Conservation (phyloP, 176 grass and related monocot genomes). For the Cenchrus americanus region DNA sequence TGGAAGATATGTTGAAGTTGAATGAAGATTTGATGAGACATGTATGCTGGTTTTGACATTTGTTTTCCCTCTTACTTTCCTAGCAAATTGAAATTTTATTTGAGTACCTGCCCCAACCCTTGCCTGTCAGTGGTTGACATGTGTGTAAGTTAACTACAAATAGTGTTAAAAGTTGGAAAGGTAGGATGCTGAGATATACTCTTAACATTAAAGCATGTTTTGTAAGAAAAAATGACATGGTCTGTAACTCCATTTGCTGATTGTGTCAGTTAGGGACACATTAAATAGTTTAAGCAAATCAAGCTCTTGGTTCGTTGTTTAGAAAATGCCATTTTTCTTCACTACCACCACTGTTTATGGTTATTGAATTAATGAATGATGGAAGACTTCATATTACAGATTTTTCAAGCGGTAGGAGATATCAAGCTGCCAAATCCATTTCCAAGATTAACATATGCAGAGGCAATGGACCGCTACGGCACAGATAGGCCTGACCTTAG, state of each 20-base stretch:
- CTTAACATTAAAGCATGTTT: not conserved
- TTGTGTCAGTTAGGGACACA: slow-evolving; percentile 8
- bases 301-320: slow-evolving; percentile 1
- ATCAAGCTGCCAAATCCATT: slow-evolving; percentile 88
- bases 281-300: slow-evolving; percentile 25
- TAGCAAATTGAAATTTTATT: not conserved
- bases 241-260: slow-evolving; percentile 15
- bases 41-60: slow-evolving; percentile 54
- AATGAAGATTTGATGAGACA: slow-evolving; percentile 96
- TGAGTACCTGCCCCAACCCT: not conserved
- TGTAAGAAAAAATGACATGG: not conserved
- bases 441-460: slow-evolving; percentile 79
- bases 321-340: slow-evolving; percentile 7
- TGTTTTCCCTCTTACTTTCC: not conserved
- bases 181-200: no score
- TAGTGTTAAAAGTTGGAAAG: no score
- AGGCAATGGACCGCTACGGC: slow-evolving; percentile 88
- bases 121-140: not conserved
- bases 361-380: slow-evolving; percentile 38
- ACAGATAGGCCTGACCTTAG: slow-evolving; percentile 97
- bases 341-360: slow-evolving; percentile 25
- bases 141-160: slow-evolving; percentile 16
- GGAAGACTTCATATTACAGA: slow-evolving; percentile 53
- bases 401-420: slow-evolving; percentile 80
- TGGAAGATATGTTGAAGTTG: slow-evolving; percentile 93